Percentiles rank a stretch among this genome's conserved stretches.
phyloP scores from a whole-genome alignment of 768 basidiomycete genomes.

The Cyathus striatus region DNA sequence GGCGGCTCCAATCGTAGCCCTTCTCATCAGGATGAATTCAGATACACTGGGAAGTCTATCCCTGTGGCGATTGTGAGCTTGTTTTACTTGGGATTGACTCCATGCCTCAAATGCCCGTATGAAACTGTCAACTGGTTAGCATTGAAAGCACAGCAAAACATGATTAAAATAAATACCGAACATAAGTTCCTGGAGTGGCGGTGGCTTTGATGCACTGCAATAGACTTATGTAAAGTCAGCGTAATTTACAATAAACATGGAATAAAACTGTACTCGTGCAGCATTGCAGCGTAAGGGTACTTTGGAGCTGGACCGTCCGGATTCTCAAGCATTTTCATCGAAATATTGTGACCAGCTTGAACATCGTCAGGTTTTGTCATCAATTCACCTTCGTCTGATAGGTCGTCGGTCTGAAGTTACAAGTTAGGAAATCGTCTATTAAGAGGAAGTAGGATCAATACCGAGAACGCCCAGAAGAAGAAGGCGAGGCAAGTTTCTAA shows the following conservation, averaged over 20 bases:
- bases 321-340: constrained; percentile 7
- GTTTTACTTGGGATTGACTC: constrained; percentile 8
- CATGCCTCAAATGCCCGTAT: constrained; percentile 8
- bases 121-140: constrained; percentile 7
- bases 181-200: not conserved
- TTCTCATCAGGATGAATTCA: constrained; percentile 12
- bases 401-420: constrained; percentile 17
- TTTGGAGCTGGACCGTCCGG: not conserved
- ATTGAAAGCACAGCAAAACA: not conserved
- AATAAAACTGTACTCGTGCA: constrained; percentile 10
- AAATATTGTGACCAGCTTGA: constrained; percentile 10
- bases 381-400: constrained; percentile 15
- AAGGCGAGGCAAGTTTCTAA: constrained; percentile 18
- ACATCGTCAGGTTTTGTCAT: constrained; percentile 15
- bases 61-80: constrained; percentile 3
- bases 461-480: constrained; percentile 19
- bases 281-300: constrained; percentile 13
- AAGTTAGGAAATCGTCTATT: not conserved
- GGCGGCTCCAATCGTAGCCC: constrained; percentile 11
- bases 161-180: not conserved
- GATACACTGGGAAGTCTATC: constrained; percentile 7
- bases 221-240: not conserved
- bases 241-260: not conserved
- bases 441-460: constrained; percentile 2
- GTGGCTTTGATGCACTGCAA: not conserved